These are phyloP conservation scores for Poronia punctata DNA, from an alignment of 495 filamentous ascomycete species.

Conservation along the genomic window DNA sequence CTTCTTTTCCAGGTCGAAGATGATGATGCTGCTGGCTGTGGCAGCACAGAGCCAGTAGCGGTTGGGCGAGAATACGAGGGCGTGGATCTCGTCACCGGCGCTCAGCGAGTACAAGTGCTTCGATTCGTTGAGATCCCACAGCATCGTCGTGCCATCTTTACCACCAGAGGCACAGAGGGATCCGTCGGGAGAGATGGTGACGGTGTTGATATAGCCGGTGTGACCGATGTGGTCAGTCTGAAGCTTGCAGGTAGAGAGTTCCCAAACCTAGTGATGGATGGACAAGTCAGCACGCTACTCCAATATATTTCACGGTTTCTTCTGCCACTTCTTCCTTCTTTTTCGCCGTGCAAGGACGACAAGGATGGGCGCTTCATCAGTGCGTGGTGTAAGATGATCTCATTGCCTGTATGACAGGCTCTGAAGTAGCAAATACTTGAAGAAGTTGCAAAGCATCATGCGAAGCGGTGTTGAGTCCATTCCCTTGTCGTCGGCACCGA, in stretches of 20 bases:
- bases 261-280: slow-evolving; percentile 71
- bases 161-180: slow-evolving; percentile 98
- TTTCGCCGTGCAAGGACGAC: slow-evolving; percentile 17
- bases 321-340: no score
- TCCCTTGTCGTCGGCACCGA: no score
- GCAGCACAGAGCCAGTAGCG: slow-evolving; percentile 99
- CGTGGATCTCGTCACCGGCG: slow-evolving; percentile 99
- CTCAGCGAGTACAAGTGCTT: slow-evolving; percentile 99
- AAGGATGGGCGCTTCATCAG: slow-evolving; percentile 55
- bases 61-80: slow-evolving; percentile 99
- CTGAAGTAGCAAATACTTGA: slow-evolving; percentile 99
- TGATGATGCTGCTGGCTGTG: slow-evolving; percentile 94
- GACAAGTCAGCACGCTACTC: slow-evolving; percentile 7
- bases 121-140: slow-evolving; percentile 99
- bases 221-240: slow-evolving; percentile 99
- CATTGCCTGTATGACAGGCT: slow-evolving; percentile 78
- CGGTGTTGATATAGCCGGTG: slow-evolving; percentile 99
- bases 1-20: slow-evolving; percentile 99
- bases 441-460: slow-evolving; percentile 80
- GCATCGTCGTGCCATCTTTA: slow-evolving; percentile 99
- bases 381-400: slow-evolving; percentile 90
- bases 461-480: no score
- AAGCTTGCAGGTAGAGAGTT: slow-evolving; percentile 96
- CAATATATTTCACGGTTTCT: slow-evolving; percentile 1
- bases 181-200: slow-evolving; percentile 99